Evolutionary conservation across 2,329 filamentous ascomycete genomes (phyloP).

Genomic region (Colletotrichum ledebouriae): DNA sequence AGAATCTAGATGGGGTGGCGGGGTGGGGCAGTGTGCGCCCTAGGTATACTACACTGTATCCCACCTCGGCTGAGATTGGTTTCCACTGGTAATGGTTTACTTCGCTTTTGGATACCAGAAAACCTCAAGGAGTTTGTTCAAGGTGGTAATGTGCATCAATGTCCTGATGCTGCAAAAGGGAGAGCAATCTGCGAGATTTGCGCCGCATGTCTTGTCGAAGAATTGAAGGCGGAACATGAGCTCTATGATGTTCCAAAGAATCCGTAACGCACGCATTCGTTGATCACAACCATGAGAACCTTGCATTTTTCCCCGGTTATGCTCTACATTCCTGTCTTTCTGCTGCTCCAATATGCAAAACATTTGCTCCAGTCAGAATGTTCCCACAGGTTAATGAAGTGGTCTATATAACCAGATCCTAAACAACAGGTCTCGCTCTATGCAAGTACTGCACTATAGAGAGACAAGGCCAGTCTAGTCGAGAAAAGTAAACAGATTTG

Average conservation of each 20-base stretch:
- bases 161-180: background rate
- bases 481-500: conserved; percentile 95
- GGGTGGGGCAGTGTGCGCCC: conserved; percentile 28
- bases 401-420: conserved; percentile 16
- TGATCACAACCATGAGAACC: conserved; percentile 4
- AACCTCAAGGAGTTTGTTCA: background rate
- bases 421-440: conserved; percentile 24
- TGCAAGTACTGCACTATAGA: conserved; percentile 1
- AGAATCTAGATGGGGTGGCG: background rate
- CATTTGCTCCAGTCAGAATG: conserved; percentile 9
- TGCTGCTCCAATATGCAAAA: conserved; percentile 11
- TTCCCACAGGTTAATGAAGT: conserved; percentile 3
- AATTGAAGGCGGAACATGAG: background rate
- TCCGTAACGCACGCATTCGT: background rate
- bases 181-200: background rate
- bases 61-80: conserved; percentile 36
- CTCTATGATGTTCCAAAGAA: background rate
- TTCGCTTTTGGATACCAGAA: conserved; percentile 22
- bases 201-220: background rate
- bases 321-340: conserved; percentile 15
- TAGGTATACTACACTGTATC: conserved; percentile 12
- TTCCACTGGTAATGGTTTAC: conserved; percentile 32
- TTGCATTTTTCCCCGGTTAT: conserved; percentile 19
- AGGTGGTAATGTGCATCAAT: background rate
- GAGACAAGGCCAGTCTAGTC: conserved; percentile 65